Evolutionary conservation across 2,329 filamentous ascomycete species (phyloP).

Genomic region (Microascus cirrosus): DNA sequence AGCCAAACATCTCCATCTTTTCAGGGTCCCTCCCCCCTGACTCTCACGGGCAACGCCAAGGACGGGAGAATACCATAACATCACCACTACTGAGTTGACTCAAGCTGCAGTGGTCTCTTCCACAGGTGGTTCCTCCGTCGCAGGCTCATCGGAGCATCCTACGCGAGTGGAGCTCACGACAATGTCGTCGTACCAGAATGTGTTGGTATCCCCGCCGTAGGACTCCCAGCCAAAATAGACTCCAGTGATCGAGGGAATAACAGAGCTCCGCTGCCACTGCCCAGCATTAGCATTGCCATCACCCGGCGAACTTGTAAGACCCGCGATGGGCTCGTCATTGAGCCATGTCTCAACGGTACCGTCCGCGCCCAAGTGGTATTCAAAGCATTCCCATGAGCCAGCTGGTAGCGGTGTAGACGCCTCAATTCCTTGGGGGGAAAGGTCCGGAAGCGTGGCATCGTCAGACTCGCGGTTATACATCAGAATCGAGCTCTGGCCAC

Average conservation of each 20-base stretch:
- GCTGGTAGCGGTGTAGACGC: conserved; percentile 38
- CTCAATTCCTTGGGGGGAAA: conserved; percentile 47
- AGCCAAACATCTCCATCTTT: no score
- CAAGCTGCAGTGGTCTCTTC: neutral
- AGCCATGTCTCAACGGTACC: conserved; percentile 51
- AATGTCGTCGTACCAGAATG: conserved; percentile 53
- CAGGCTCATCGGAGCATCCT: conserved; percentile 25
- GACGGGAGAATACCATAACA: no score
- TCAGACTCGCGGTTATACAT: conserved; percentile 56
- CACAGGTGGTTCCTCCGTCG: neutral
- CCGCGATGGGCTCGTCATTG: conserved; percentile 36
- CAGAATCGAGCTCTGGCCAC: conserved; percentile 47
- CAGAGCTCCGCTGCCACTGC: conserved; percentile 37
- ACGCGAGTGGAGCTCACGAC: conserved; percentile 32
- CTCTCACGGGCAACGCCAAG: no score
- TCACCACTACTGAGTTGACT: no score
- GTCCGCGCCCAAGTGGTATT: conserved; percentile 47
- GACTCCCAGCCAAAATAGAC: conserved; percentile 55
- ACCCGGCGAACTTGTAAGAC: conserved; percentile 35
- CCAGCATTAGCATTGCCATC: conserved; percentile 36
- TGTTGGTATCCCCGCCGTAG: conserved; percentile 48
- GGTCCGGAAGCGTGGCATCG: conserved; percentile 50
- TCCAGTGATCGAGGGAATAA: conserved; percentile 39
- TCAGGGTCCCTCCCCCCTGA: no score
- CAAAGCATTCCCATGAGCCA: conserved; percentile 45